phyloP scores from a whole-genome alignment of 2,329 filamentous ascomycete species.

The Fusarium annulatum region DNA sequence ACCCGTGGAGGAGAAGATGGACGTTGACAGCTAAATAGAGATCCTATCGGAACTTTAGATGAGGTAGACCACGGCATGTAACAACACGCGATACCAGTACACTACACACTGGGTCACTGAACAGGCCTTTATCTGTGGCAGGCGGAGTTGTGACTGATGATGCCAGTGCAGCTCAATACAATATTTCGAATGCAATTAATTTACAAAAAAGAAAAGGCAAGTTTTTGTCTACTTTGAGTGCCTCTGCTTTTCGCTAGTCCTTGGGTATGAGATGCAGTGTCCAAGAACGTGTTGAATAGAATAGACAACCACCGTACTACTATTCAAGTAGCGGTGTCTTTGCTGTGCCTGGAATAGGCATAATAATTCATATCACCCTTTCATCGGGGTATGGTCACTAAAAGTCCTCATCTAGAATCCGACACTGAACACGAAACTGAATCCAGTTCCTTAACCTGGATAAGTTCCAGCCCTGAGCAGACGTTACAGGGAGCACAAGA shows the following conservation, averaged over 20 bases:
- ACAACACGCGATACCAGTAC: constrained; percentile 39
- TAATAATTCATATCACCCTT: constrained; percentile 13
- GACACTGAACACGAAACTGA: constrained; percentile 14
- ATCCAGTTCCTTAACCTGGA: constrained; percentile 8
- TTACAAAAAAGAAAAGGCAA: neutral
- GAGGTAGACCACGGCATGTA: constrained; percentile 40
- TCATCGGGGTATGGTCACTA: constrained; percentile 24
- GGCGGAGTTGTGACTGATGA: constrained; percentile 9
- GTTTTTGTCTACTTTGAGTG: neutral
- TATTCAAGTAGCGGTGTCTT: constrained; percentile 7
- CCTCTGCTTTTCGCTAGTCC: neutral
- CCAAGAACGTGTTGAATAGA: constrained; percentile 35
- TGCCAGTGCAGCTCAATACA: constrained; percentile 7
- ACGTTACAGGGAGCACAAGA: constrained; percentile 26
- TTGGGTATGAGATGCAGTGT: constrained; percentile 21
- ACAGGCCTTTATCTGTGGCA: constrained; percentile 15
- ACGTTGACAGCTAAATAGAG: constrained; percentile 66
- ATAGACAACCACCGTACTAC: neutral
- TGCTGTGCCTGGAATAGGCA: constrained; percentile 13
- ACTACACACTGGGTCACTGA: constrained; percentile 34
- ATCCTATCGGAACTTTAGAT: constrained; percentile 20
- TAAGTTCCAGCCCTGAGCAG: constrained; percentile 9
- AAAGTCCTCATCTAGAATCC: constrained; percentile 29
- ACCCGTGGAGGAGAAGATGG: constrained; percentile 75
- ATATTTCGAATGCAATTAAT: constrained; percentile 21